Conservation (phyloP, 2,329 filamentous ascomycete genomes). For the Colletotrichum lentis region DNA sequence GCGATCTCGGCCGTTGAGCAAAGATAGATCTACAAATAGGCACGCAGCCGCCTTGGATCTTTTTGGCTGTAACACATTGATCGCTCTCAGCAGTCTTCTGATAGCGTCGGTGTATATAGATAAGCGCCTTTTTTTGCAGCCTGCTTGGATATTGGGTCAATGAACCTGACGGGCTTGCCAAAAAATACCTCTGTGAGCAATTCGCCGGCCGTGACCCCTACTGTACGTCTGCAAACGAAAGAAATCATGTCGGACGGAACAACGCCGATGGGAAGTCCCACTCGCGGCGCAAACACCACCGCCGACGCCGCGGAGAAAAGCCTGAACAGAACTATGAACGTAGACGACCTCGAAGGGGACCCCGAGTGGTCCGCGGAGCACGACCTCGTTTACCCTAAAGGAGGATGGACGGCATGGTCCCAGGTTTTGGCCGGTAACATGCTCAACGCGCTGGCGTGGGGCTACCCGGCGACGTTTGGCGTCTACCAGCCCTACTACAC, state of each 20-base stretch:
- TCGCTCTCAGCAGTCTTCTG: not conserved
- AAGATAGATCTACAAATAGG: constrained; percentile 14
- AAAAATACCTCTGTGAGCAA: not conserved
- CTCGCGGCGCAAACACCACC: not conserved
- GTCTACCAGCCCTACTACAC: constrained; percentile 63
- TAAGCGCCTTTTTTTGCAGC: no score
- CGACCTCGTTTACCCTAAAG: constrained; percentile 49
- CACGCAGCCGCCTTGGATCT: not conserved
- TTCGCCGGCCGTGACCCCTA: not conserved
- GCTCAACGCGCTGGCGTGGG: constrained; percentile 60
- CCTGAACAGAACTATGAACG: not conserved
- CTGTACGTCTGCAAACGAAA: not conserved
- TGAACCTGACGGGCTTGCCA: not conserved
- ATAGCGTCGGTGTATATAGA: not conserved
- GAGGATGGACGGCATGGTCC: constrained; percentile 58
- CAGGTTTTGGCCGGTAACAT: constrained; percentile 59
- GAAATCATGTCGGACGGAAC: not conserved
- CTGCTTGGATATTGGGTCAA: not conserved
- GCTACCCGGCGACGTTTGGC: constrained; percentile 58
- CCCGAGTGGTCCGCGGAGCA: constrained; percentile 31
- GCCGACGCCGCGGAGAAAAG: not conserved
- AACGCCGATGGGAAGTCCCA: not conserved
- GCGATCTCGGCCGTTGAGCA: constrained; percentile 13
- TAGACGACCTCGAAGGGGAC: not conserved
- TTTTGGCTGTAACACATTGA: not conserved